These are phyloP conservation scores for Leccinum barrowsii DNA, from an alignment of 768 basidiomycete genomes.

Conservation along the genomic window DNA sequence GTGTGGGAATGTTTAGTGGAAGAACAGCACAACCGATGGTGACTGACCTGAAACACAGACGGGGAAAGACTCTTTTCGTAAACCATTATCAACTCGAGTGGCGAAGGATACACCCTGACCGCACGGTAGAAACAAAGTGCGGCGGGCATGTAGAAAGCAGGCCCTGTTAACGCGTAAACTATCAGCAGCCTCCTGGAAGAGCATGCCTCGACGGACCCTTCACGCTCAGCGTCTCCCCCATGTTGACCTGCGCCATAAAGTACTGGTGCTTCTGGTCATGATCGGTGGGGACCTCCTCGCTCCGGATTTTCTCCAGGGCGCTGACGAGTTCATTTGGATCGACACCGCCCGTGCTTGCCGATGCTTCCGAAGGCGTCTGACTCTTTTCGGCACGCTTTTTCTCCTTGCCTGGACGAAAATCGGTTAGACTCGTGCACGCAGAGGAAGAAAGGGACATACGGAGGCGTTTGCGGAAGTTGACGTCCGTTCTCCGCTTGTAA, in stretches of 20 bases:
- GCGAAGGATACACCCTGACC: slow-evolving; percentile 90
- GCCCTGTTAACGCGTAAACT: slow-evolving; percentile 49
- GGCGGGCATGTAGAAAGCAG: slow-evolving; percentile 70
- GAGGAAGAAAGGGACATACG: slow-evolving; percentile 48
- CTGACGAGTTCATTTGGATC: slow-evolving; percentile 54
- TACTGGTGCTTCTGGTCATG: slow-evolving; percentile 81
- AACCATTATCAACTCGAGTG: slow-evolving; percentile 90
- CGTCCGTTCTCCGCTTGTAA: slow-evolving; percentile 86
- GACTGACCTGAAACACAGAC: slow-evolving; percentile 69
- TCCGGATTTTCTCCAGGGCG: slow-evolving; percentile 63
- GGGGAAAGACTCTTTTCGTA: slow-evolving; percentile 89
- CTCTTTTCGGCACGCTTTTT: slow-evolving; percentile 84
- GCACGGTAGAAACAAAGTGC: slow-evolving; percentile 92
- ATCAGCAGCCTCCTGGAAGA: background rate
- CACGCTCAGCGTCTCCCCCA: slow-evolving; percentile 79
- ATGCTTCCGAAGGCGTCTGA: slow-evolving; percentile 41
- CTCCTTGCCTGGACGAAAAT: slow-evolving; percentile 68
- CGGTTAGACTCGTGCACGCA: background rate
- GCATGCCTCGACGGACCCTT: slow-evolving; percentile 47
- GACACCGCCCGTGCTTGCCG: slow-evolving; percentile 27
- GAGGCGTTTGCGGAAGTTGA: slow-evolving; percentile 82
- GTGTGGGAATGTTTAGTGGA: slow-evolving; percentile 4
- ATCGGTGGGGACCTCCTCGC: slow-evolving; percentile 63
- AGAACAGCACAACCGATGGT: background rate
- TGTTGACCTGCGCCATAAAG: slow-evolving; percentile 86